A percentile compares a stretch with the other conserved stretches of the same genome.
phyloP scores from a whole-genome alignment of 2,329 filamentous ascomycete species.

The Aureobasidium sp. region DNA sequence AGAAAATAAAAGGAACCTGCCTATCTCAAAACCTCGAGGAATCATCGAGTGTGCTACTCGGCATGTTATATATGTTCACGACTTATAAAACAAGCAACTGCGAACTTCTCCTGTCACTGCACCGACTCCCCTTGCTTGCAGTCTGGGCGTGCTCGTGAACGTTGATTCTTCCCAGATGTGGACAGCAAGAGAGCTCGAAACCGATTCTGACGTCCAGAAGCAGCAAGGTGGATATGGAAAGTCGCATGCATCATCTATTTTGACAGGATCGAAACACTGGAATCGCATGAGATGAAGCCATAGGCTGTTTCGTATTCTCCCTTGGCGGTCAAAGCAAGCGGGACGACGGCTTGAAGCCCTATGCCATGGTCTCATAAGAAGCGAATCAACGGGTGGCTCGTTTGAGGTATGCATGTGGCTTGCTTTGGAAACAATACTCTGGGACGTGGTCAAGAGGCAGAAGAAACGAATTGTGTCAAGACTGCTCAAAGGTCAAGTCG shows the following conservation, averaged over 20 bases:
- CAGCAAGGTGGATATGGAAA: background rate
- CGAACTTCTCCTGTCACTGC: background rate
- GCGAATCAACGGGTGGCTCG: background rate
- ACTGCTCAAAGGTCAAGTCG: background rate
- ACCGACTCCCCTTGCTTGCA: slow-evolving; percentile 10
- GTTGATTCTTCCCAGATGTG: background rate
- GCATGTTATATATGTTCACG: background rate
- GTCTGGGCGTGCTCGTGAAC: background rate
- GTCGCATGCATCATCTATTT: background rate
- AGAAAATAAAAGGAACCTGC: slow-evolving; percentile 4
- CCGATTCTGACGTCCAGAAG: background rate
- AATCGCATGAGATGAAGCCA: slow-evolving; percentile 6
- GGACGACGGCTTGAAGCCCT: background rate
- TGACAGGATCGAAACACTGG: slow-evolving; percentile 7
- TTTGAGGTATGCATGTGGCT: slow-evolving; percentile 13
- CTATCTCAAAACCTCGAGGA: background rate
- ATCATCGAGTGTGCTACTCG: background rate
- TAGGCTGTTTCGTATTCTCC: slow-evolving; percentile 2
- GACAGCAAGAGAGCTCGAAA: background rate
- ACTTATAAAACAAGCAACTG: background rate
- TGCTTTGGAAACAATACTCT: slow-evolving; percentile 1
- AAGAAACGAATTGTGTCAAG: background rate
- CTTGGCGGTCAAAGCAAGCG: slow-evolving; percentile 14
- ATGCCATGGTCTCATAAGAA: background rate
- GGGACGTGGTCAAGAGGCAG: background rate